Conservation (phyloP, 495 filamentous ascomycete species). For the Annulohypoxylon bovei region DNA sequence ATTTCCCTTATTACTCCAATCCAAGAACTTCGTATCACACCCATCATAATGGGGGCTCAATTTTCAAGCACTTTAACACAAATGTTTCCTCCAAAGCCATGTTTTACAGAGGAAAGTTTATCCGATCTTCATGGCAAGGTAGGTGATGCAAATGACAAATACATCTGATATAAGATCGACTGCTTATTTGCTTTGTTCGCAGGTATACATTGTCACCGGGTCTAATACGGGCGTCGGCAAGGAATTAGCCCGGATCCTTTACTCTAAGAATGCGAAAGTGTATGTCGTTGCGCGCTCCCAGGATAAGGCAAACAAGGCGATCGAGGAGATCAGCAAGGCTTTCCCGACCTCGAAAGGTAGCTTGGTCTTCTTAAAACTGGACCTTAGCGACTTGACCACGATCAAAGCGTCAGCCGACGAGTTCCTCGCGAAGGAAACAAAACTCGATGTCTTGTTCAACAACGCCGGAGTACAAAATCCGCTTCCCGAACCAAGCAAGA, state of each 20-base stretch:
- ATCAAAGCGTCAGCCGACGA: constrained; percentile 45
- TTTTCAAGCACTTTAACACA: constrained; percentile 37
- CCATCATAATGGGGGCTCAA: constrained; percentile 21
- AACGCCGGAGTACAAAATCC: constrained; percentile 50
- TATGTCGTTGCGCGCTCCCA: constrained; percentile 61
- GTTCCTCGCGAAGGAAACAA: constrained; percentile 47
- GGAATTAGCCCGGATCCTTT: constrained; percentile 58
- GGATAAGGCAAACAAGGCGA: constrained; percentile 40
- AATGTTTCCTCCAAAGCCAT: constrained; percentile 41
- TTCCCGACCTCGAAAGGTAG: constrained; percentile 42
- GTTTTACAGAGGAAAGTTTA: constrained; percentile 42
- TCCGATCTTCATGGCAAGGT: constrained; percentile 43
- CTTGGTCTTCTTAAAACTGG: constrained; percentile 45
- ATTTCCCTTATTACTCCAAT: neutral
- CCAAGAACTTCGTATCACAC: neutral
- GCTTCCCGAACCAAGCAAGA: constrained; percentile 25
- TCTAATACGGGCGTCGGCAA: constrained; percentile 58
- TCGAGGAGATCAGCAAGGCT: constrained; percentile 37
- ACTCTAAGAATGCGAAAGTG: constrained; percentile 57
- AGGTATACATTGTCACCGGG: constrained; percentile 62
- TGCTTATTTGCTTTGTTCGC: neutral
- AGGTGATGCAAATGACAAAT: neutral
- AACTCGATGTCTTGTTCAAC: constrained; percentile 52
- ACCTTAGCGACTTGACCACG: constrained; percentile 48
- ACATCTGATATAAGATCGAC: neutral